phyloP scores from a whole-genome alignment of 768 basidiomycete genomes.

The Russula sp. region DNA sequence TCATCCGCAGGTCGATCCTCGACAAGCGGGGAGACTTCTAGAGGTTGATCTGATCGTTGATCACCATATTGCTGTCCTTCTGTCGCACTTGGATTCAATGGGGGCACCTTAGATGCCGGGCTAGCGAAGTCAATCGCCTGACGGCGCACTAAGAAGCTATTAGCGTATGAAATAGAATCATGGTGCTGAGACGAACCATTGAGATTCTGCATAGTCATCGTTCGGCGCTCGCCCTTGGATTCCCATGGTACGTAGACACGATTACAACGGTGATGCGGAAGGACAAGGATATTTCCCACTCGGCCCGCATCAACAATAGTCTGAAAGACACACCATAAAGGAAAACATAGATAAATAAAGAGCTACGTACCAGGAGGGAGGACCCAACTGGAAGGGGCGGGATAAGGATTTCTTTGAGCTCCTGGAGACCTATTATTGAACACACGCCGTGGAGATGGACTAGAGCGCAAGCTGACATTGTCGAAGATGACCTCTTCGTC shows the following conservation, averaged over 20 bases:
- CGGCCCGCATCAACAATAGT: too few relatives aligned
- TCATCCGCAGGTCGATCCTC: neutral
- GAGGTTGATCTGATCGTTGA: neutral
- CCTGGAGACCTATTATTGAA: constrained; percentile 3
- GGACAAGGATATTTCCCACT: constrained; percentile 24
- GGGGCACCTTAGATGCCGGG: neutral
- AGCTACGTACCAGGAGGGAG: constrained; percentile 15
- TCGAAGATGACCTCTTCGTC: constrained; percentile 23
- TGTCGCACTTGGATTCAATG: neutral
- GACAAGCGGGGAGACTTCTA: neutral
- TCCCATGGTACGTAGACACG: constrained; percentile 24
- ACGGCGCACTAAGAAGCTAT: constrained; percentile 9
- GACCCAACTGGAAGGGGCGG: constrained; percentile 19
- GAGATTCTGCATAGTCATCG: constrained; percentile 16
- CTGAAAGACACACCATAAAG: neutral
- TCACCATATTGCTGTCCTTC: neutral
- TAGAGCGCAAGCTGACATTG: constrained; percentile 16
- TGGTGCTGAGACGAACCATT: constrained; percentile 8
- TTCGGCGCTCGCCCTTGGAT: constrained; percentile 22
- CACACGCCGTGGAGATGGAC: neutral
- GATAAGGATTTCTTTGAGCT: constrained; percentile 13
- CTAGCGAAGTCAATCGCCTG: neutral
- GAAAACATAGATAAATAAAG: neutral
- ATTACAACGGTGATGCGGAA: constrained; percentile 25
- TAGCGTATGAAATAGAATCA: neutral